Evolutionary conservation across 768 basidiomycete genomes (phyloP), one percentile per base, ranked within the genome.

Genomic region (Rhizopogon vesiculosus): DNA sequence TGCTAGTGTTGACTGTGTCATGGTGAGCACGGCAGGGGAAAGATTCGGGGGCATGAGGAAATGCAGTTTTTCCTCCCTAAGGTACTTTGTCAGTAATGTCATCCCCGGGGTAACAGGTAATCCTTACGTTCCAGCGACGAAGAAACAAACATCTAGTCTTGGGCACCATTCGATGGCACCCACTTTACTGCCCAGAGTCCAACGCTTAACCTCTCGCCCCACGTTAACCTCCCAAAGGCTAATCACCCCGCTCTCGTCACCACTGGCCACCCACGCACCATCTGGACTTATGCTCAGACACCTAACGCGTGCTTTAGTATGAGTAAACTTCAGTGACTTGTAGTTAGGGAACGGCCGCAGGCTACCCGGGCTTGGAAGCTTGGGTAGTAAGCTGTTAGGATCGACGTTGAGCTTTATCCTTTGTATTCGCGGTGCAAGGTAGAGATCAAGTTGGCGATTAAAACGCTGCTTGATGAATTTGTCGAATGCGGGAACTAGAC

Each of bases 131-230:
- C 85, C 86, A 60, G 89, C 86, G 22, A 83, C 84, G 63, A 95
- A 87, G 69, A 88, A 91, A 60, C 76, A 82, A 61, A 86, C 82
- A 64, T 95, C 93, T 55, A 75, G 78, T 63, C 92, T 83, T 18
- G 96, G 95, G 67, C 93, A 96, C 97, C 97, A 99, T 55, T 93
- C 92, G 8, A 96, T 72, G 29, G 90, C 80, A 44, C 90, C 89
- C 59, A 99, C 80, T 64, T 87, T 91, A 61, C 80, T 74, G 54
- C 83, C 80, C 60, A 98, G 83, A 64, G 82, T 80, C 93, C 94
- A 98, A 62, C 84, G 79, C 72, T 87, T 89, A 22, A 94, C 84
- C 68, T 94, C 91, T 54, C 87, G 80, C 7, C 97, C 97, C 49
- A 96, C 87, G 45, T 84, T 85, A 18, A 89, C 83, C 69, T 98